A percentile compares a stretch with the other conserved stretches of the same genome.
These are phyloP conservation scores for Mycena chlorophos DNA, from an alignment of 768 basidiomycete species.

Conservation along the genomic window DNA sequence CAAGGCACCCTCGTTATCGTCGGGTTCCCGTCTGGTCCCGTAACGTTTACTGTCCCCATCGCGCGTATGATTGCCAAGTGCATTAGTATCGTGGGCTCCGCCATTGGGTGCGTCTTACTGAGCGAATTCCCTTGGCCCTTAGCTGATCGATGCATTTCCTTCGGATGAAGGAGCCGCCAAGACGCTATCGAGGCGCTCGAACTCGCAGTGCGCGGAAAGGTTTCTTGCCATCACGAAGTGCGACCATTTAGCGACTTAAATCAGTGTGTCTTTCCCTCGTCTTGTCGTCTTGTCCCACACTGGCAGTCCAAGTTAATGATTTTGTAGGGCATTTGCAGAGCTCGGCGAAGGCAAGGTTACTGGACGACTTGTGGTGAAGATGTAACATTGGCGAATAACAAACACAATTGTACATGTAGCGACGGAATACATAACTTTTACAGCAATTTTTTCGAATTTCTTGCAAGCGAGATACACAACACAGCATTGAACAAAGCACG, in stretches of 20 bases:
- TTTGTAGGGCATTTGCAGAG: conserved; percentile 5
- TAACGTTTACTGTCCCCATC: conserved; percentile 55
- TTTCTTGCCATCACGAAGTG: conserved; percentile 54
- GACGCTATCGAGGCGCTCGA: conserved; percentile 78
- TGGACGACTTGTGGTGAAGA: conserved; percentile 5
- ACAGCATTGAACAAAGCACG: too few species aligned
- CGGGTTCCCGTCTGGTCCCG: conserved; percentile 55
- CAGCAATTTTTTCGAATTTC: background rate
- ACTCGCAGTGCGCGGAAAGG: conserved; percentile 67
- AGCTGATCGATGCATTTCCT: background rate
- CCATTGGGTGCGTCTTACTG: conserved; percentile 34
- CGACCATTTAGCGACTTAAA: conserved; percentile 52
- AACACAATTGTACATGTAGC: background rate
- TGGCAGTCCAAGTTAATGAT: conserved; percentile 24
- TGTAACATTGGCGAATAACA: background rate
- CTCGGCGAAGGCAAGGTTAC: conserved; percentile 3
- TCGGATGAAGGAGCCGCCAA: conserved; percentile 61
- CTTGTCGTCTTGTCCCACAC: conserved; percentile 26
- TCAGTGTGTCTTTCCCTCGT: conserved; percentile 37
- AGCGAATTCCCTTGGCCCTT: background rate
- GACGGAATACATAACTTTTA: background rate
- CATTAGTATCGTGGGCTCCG: conserved; percentile 29
- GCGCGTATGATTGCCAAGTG: conserved; percentile 34
- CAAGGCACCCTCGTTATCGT: conserved; percentile 73
- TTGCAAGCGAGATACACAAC: too few species aligned